phyloP scores from a whole-genome alignment of 345 rosid genomes.

The Salix dunnii region DNA sequence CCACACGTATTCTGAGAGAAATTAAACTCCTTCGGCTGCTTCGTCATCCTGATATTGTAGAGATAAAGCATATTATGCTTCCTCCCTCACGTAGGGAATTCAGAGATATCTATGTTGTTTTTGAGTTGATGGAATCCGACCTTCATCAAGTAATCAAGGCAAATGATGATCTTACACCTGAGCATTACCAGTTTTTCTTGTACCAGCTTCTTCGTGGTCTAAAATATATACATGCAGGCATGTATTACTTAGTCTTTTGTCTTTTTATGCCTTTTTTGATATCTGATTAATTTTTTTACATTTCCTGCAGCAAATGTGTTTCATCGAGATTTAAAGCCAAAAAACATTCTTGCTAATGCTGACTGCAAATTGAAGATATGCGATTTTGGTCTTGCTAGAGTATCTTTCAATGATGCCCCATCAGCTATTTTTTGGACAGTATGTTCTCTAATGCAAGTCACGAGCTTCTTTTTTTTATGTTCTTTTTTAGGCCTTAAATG shows the following conservation, averaged over 20 bases:
- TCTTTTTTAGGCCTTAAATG: neutral
- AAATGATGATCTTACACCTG: constrained; percentile 93
- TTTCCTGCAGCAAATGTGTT: constrained; percentile 80
- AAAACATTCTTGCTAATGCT: constrained; percentile 97
- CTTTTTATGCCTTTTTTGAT: constrained; percentile 2
- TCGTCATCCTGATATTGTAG: constrained; percentile 90
- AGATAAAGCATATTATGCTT: constrained; percentile 92
- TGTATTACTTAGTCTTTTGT: constrained; percentile 15
- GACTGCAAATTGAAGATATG: constrained; percentile 98
- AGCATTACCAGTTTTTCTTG: constrained; percentile 91
- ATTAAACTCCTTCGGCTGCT: constrained; percentile 89
- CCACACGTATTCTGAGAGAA: constrained; percentile 93
- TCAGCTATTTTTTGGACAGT: constrained; percentile 98
- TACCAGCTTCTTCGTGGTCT: constrained; percentile 98
- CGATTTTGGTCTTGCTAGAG: constrained; percentile 99
- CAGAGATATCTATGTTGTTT: constrained; percentile 86
- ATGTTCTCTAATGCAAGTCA: constrained; percentile 34
- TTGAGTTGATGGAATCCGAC: constrained; percentile 98
- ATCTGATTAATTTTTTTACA: constrained; percentile 13
- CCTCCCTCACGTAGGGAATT: constrained; percentile 98
- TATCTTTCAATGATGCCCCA: constrained; percentile 93
- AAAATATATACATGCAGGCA: constrained; percentile 88
- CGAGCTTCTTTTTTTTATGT: neutral
- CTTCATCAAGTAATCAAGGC: constrained; percentile 97
- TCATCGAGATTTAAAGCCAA: constrained; percentile 95